Base-by-base conservation (phyloP, 768 basidiomycete genomes). In the Boletus rubropictus region DNA sequence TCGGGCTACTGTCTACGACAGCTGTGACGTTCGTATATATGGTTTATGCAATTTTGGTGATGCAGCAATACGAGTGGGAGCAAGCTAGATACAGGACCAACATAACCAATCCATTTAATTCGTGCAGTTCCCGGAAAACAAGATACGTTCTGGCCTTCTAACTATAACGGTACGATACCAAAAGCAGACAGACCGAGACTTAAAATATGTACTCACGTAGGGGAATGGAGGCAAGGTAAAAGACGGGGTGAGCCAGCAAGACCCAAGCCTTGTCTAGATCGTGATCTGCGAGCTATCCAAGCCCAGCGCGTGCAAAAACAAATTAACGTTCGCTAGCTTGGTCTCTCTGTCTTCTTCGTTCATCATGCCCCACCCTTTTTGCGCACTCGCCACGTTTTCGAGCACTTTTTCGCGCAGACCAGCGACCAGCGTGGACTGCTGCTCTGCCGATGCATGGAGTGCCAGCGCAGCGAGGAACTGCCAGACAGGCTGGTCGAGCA, bases 401-500 rank as follows among this genome's bases (percentile, higher is more conserved):
- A 98, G 75, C 33, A 98, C 86, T 71, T 96, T 94, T 63, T 97
- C 95, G 48, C 93, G 82, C 37, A 97, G 72, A 24, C 83, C 74
- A 17, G 82, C 79, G 28, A 99, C 94, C 39, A 99, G 76, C 37
- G 81, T 71, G 53, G 89, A 87, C 63, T 98, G 95, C 65, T 99
- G 91, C 55, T 91, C 86, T 35, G 81, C 74, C 39, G 80, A 79
- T 11, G 91, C 88, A 54, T 87, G 85, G 33, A 94, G 75, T 3
- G 93, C 94, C 41, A 98, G 69, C 2, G 90, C 83, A 7, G 92
- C 89, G 29, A 96, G 77, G 75, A 93, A 89, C 62, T 89, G 86
- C 92, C 93, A 96, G n/a, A 91, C 88, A 12, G 87, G 89, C 64
- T 89, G 87, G 68, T 95, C 91, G 45, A 86, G 74, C 48, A 78